phyloP scores from a whole-genome alignment of 495 filamentous ascomycete species.

The Trichoderma parareesei region DNA sequence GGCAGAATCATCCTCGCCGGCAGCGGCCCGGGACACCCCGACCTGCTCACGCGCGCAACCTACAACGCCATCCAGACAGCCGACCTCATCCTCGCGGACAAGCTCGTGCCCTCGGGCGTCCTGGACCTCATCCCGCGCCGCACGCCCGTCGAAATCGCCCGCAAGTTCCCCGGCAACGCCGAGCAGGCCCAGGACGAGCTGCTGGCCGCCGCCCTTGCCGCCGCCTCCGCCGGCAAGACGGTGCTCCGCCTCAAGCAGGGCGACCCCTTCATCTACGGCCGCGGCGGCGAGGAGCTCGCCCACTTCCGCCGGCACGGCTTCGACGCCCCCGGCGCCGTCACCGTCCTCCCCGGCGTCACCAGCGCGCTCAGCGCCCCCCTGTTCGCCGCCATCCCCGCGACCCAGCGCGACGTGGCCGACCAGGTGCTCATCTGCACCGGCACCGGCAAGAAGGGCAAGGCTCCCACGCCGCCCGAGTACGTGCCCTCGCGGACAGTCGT shows the following conservation, averaged over 20 bases:
- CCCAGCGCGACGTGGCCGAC: constrained; percentile 83
- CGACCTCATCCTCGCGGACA: constrained; percentile 88
- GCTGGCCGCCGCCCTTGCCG: constrained; percentile 66
- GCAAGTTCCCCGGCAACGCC: constrained; percentile 96
- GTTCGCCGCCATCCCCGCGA: constrained; percentile 80
- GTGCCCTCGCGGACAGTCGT: constrained; percentile 73
- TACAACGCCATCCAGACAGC: constrained; percentile 76
- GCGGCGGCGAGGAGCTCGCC: constrained; percentile 86
- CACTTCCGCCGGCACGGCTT: constrained; percentile 73
- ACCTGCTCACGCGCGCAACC: constrained; percentile 82
- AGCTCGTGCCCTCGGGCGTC: constrained; percentile 84
- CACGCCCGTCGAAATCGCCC: constrained; percentile 82
- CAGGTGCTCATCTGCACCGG: constrained; percentile 92
- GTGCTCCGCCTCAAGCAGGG: constrained; percentile 92
- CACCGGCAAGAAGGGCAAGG: constrained; percentile 83
- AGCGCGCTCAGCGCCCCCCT: constrained; percentile 78
- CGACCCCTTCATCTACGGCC: constrained; percentile 91
- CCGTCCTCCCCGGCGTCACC: constrained; percentile 85
- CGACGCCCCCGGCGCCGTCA: constrained; percentile 33
- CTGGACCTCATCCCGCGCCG: constrained; percentile 84
- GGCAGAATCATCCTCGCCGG: constrained; percentile 84
- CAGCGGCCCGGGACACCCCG: constrained; percentile 87
- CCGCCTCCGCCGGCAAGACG: constrained; percentile 60
- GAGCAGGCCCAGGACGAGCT: constrained; percentile 90
- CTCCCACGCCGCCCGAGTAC: constrained; percentile 72